Percentiles rank a stretch among this genome's conserved stretches.
These are phyloP conservation scores for Thymus quinquecostatus DNA, from an alignment of 257 asterid genomes.

Conservation along the genomic window DNA sequence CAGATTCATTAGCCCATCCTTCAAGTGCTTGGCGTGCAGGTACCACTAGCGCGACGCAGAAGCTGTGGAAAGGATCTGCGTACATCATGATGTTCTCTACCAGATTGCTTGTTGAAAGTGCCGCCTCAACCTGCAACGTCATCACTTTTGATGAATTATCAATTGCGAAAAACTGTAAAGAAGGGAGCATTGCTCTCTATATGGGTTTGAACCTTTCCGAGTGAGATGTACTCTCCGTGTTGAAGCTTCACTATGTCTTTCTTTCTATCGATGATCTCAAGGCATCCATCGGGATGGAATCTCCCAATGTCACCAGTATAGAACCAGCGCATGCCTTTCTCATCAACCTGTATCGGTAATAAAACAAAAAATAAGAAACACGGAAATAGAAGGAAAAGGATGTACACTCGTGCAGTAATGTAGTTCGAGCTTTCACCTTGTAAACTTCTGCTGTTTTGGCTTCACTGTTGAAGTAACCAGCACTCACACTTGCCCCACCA, in stretches of 20 bases:
- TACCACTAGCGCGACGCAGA: constrained; percentile 81
- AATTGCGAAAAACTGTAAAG: not conserved
- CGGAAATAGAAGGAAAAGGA: not conserved
- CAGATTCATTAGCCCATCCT: constrained; percentile 83
- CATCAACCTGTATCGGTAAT: constrained; percentile 67
- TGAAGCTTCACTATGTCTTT: constrained; percentile 94
- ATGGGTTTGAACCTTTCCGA: constrained; percentile 62
- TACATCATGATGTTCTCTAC: constrained; percentile 73
- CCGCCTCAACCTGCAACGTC: constrained; percentile 79
- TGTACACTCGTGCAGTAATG: constrained; percentile 20
- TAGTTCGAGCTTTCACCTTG: constrained; percentile 46
- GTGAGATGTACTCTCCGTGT: constrained; percentile 92
- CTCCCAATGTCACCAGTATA: constrained; percentile 88
- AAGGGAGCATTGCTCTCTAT: not conserved
- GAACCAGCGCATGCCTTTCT: constrained; percentile 90
- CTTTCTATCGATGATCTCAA: constrained; percentile 90
- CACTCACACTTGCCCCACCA: constrained; percentile 88
- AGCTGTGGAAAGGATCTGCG: constrained; percentile 86
- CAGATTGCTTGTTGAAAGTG: constrained; percentile 58
- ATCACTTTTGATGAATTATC: constrained; percentile 10
- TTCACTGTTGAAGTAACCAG: constrained; percentile 87
- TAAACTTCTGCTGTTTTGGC: constrained; percentile 78
- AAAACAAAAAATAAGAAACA: not conserved
- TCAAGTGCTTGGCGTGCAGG: constrained; percentile 69
- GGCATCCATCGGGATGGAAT: constrained; percentile 91